A percentile compares a stretch with the other conserved stretches of the same genome.
phyloP scores from a whole-genome alignment of 257 asterid species.

The Lycium ferocissimum region DNA sequence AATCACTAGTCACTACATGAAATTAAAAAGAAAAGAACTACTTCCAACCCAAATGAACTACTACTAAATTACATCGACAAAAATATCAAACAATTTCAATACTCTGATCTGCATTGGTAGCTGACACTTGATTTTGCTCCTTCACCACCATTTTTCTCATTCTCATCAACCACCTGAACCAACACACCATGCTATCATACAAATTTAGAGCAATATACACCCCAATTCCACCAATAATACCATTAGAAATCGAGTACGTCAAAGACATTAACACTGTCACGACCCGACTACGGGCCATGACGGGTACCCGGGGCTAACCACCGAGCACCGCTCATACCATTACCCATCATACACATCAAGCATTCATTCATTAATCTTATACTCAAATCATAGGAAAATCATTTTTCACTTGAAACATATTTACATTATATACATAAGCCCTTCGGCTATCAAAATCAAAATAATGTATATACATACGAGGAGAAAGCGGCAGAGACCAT shows the following conservation, averaged over 20 bases:
- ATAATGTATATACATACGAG: too few species aligned
- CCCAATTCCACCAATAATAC: conserved; percentile 78
- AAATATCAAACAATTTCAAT: conserved; percentile 41
- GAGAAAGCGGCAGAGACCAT: too few species aligned
- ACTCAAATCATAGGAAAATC: too few species aligned
- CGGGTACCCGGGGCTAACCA: too few species aligned
- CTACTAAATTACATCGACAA: background rate
- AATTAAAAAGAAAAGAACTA: background rate
- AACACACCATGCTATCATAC: conserved; percentile 44
- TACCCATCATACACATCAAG: too few species aligned
- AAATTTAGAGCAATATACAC: conserved; percentile 56
- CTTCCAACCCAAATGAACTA: background rate
- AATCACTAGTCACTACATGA: background rate
- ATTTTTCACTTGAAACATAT: too few species aligned
- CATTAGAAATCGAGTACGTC: conserved; percentile 79
- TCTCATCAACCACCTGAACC: conserved; percentile 49
- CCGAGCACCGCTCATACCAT: too few species aligned
- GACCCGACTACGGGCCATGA: too few species aligned
- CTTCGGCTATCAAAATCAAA: too few species aligned
- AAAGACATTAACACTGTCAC: conserved; percentile 74
- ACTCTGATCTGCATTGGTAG: conserved; percentile 38
- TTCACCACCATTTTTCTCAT: conserved; percentile 59
- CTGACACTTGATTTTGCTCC: conserved; percentile 78
- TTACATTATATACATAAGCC: too few species aligned
- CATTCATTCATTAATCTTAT: too few species aligned